Evolutionary conservation across 352 stramenopile species (phyloP).

Genomic region (Phytophthora podocarpi): DNA sequence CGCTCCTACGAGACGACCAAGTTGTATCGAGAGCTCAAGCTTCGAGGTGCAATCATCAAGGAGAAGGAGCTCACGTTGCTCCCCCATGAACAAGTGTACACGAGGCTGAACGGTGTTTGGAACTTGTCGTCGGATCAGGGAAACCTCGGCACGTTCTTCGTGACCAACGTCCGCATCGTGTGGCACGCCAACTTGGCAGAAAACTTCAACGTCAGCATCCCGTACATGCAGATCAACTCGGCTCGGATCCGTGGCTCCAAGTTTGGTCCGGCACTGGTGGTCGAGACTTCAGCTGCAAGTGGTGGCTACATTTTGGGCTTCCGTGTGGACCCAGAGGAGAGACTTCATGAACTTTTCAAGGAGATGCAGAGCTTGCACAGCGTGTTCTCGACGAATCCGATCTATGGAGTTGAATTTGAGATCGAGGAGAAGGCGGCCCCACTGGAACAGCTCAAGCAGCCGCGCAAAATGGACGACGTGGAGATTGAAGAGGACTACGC

Average conservation of each 20-base stretch:
- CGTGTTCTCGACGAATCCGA: conserved; percentile 85
- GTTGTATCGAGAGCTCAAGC: conserved; percentile 93
- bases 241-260: conserved; percentile 87
- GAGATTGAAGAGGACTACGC: conserved; percentile 89
- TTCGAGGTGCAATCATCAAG: conserved; percentile 91
- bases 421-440: conserved; percentile 77
- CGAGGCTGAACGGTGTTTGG: conserved; percentile 86
- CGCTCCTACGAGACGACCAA: conserved; percentile 93
- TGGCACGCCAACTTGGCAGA: conserved; percentile 93
- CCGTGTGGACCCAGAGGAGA: conserved; percentile 87
- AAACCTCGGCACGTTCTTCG: conserved; percentile 92
- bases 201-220: conserved; percentile 96
- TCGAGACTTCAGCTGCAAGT: conserved; percentile 82
- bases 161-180: conserved; percentile 93
- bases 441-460: conserved; percentile 71
- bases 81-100: conserved; percentile 92
- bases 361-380: conserved; percentile 85
- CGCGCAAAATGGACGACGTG: conserved; percentile 83
- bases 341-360: conserved; percentile 85
- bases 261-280: conserved; percentile 90
- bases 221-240: conserved; percentile 94
- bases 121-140: conserved; percentile 93
- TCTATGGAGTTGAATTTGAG: conserved; percentile 91
- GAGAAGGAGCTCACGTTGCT: conserved; percentile 89
- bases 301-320: conserved; percentile 94